A percentile compares a stretch with the other conserved stretches of the same genome.
phyloP scores from a whole-genome alignment of 2,329 filamentous ascomycete genomes.

The Ceratocystis harringtonii region DNA sequence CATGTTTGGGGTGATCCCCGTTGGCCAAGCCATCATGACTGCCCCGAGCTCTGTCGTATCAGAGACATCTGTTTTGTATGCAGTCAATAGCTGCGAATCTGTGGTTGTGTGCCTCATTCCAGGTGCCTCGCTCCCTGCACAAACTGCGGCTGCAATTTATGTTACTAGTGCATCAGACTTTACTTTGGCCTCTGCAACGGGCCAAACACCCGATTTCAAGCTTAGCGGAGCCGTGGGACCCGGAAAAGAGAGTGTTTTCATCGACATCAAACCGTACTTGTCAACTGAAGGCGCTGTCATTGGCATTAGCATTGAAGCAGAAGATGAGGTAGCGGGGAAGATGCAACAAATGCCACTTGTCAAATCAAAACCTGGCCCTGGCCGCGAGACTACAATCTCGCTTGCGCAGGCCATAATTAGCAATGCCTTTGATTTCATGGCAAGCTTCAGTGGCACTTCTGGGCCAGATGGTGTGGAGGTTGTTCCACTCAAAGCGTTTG shows the following conservation, averaged over 20 bases:
- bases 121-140: slow-evolving; percentile 53
- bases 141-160: slow-evolving; percentile 80
- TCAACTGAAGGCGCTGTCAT: slow-evolving; percentile 45
- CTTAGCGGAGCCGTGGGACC: slow-evolving; percentile 81
- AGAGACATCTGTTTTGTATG: slow-evolving; percentile 41
- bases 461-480: slow-evolving; percentile 57
- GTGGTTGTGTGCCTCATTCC: slow-evolving; percentile 83
- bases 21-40: slow-evolving; percentile 43
- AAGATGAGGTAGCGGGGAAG: slow-evolving; percentile 53
- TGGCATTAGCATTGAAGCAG: slow-evolving; percentile 70
- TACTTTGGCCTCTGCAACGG: slow-evolving; percentile 27
- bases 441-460: slow-evolving; percentile 60
- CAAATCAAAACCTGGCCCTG: slow-evolving; percentile 23
- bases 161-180: slow-evolving; percentile 42
- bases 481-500: slow-evolving; percentile 85
- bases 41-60: slow-evolving; percentile 38
- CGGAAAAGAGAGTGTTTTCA: slow-evolving; percentile 83
- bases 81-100: slow-evolving; percentile 43
- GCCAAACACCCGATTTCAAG: slow-evolving; percentile 46
- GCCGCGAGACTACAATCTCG: slow-evolving; percentile 40
- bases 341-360: slow-evolving; percentile 43
- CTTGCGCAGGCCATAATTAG: slow-evolving; percentile 89
- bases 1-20: slow-evolving; percentile 45
- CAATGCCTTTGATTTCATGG: slow-evolving; percentile 92
- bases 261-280: slow-evolving; percentile 44